A percentile compares a stretch with the other conserved stretches of the same genome.
phyloP scores from a whole-genome alignment of 257 asterid species.

The Lycium barbarum region DNA sequence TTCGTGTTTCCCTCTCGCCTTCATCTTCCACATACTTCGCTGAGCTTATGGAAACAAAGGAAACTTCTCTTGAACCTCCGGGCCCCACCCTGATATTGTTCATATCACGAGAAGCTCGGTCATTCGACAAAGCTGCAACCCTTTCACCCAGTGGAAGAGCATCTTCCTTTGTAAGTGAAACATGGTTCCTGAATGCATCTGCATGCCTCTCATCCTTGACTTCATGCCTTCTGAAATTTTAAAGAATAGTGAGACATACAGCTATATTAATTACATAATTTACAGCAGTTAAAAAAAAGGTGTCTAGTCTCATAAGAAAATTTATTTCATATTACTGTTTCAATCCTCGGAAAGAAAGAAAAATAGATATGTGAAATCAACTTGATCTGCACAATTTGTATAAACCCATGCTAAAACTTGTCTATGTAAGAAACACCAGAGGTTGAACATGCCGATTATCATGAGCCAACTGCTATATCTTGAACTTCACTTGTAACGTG shows the following conservation, averaged over 20 bases:
- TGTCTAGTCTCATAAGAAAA: background rate
- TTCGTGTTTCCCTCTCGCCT: conserved; percentile 50
- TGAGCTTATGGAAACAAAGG: conserved; percentile 70
- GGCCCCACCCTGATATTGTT: conserved; percentile 70
- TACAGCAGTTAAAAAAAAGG: background rate
- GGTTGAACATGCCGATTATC: conserved; percentile 2
- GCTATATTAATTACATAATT: background rate
- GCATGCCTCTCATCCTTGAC: conserved; percentile 92
- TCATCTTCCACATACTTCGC: conserved; percentile 67
- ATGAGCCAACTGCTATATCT: background rate
- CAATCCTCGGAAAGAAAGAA: background rate
- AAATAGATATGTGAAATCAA: background rate
- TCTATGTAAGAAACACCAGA: background rate
- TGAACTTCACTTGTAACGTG: background rate
- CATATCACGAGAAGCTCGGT: conserved; percentile 34
- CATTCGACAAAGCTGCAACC: conserved; percentile 52
- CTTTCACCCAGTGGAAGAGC: conserved; percentile 87
- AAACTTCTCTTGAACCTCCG: conserved; percentile 87
- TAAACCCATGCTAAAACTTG: conserved; percentile 21
- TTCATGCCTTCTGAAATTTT: conserved; percentile 71
- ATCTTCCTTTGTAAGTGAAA: conserved; percentile 78
- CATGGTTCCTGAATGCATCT: conserved; percentile 72
- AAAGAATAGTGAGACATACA: conserved; percentile 6
- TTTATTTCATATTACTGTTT: background rate
- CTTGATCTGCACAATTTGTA: background rate